A percentile compares a stretch with the other conserved stretches of the same genome.
Conservation (phyloP, 2,329 filamentous ascomycete species). For the Ceratocystis eucalypticola region DNA sequence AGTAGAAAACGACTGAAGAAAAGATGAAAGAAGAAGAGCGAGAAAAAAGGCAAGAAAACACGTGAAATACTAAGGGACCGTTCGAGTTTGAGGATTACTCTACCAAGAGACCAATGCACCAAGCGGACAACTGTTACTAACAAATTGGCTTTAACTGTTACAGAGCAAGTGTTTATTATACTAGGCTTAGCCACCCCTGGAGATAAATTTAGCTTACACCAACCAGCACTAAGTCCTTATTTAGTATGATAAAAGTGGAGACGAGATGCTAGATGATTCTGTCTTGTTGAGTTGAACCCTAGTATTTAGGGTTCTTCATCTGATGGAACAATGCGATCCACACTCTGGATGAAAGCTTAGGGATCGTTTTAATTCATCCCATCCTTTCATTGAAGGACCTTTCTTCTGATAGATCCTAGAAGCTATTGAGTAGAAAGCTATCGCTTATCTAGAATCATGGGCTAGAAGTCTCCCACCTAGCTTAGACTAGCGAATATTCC, state of each 20-base stretch:
- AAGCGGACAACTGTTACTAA: constrained; percentile 5
- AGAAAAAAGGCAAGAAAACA: not conserved
- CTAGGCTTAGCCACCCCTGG: not conserved
- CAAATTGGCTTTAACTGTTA: not conserved
- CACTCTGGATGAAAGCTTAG: too few species aligned
- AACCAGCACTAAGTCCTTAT: not conserved
- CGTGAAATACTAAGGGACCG: not conserved
- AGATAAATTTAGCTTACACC: not conserved
- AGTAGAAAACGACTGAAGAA: not conserved
- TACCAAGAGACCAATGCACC: not conserved
- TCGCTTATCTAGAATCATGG: too few species aligned
- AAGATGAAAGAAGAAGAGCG: not conserved
- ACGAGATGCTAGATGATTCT: not conserved
- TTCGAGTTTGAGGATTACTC: too few species aligned
- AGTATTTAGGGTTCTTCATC: not conserved
- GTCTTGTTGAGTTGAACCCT: too few species aligned
- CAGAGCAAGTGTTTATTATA: not conserved
- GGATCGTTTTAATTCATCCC: too few species aligned
- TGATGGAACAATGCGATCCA: too few species aligned
- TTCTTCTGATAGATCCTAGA: too few species aligned
- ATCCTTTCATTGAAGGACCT: too few species aligned
- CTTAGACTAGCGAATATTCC: too few species aligned
- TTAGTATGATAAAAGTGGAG: constrained; percentile 5
- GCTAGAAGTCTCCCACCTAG: too few species aligned
- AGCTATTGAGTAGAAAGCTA: too few species aligned